These are phyloP conservation scores for Arachis monticola DNA, from an alignment of 331 rosid species.

Conservation along the genomic window DNA sequence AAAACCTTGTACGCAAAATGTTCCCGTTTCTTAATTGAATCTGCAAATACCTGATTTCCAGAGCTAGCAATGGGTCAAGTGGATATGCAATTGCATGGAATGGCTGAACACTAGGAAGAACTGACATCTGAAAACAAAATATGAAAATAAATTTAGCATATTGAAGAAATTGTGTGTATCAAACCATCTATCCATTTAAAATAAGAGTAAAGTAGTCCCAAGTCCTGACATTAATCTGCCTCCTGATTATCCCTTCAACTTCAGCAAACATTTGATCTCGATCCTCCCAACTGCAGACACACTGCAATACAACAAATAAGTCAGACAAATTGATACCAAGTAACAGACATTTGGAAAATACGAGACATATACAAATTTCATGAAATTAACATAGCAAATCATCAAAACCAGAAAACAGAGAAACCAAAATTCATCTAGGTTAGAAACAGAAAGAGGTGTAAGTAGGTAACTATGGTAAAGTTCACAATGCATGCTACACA, in stretches of 20 bases:
- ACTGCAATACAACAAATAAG: slow-evolving; percentile 52
- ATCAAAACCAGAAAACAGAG: background rate
- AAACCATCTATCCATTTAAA: slow-evolving; percentile 20
- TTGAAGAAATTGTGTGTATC: slow-evolving; percentile 18
- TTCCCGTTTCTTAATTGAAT: slow-evolving; percentile 1
- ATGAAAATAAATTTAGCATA: slow-evolving; percentile 2
- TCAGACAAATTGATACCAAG: slow-evolving; percentile 11
- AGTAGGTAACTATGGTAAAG: slow-evolving; percentile 1
- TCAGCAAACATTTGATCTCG: slow-evolving; percentile 90
- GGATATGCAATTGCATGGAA: slow-evolving; percentile 99
- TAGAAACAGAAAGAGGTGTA: background rate
- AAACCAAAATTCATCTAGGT: slow-evolving; percentile 1
- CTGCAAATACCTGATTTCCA: slow-evolving; percentile 80
- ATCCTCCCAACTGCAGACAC: slow-evolving; percentile 98
- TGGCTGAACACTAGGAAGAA: slow-evolving; percentile 99
- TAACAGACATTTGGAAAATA: background rate
- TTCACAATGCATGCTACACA: background rate
- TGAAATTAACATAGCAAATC: background rate
- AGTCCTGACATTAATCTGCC: slow-evolving; percentile 91
- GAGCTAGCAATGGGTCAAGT: slow-evolving; percentile 91
- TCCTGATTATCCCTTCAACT: slow-evolving; percentile 91
- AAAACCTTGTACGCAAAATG: background rate
- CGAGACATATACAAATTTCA: background rate
- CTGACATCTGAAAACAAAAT: slow-evolving; percentile 71
- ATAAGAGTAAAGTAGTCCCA: slow-evolving; percentile 34